Conservation (phyloP, 129 eudicot genomes). For the Lonicera japonica region DNA sequence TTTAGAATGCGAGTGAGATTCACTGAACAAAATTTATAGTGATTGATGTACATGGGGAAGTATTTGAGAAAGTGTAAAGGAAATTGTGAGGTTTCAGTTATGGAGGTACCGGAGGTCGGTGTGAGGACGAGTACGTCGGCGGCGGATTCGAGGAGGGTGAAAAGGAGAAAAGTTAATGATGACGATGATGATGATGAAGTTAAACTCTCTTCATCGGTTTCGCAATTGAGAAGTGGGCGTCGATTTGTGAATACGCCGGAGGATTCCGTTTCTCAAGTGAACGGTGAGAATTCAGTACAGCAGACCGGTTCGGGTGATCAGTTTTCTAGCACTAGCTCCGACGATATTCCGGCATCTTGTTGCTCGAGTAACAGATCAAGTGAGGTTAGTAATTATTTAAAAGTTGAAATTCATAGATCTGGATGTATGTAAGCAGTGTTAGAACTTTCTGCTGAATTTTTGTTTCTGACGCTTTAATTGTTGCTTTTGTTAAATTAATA, state of each 20-base stretch:
- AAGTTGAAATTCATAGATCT: constrained; percentile 44
- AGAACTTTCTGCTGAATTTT: background rate
- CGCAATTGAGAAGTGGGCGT: constrained; percentile 19
- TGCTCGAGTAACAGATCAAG: constrained; percentile 46
- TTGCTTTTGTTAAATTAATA: background rate
- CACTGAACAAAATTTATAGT: background rate
- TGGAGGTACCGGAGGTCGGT: constrained; percentile 10
- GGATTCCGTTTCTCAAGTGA: constrained; percentile 18
- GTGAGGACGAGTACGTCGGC: constrained; percentile 13
- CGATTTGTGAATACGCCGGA: constrained; percentile 11
- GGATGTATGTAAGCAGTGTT: constrained; percentile 29
- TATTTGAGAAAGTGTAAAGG: constrained; percentile 19
- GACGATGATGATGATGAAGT: constrained; percentile 38
- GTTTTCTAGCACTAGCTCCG: constrained; percentile 20
- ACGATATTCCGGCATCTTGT: constrained; percentile 35
- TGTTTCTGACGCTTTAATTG: background rate
- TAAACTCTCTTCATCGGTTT: constrained; percentile 28
- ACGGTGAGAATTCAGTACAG: constrained; percentile 5
- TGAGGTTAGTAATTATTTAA: constrained; percentile 11
- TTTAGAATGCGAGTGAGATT: background rate
- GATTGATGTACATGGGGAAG: constrained; percentile 18
- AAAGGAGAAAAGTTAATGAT: constrained; percentile 36
- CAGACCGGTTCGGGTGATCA: background rate
- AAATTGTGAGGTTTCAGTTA: constrained; percentile 2
- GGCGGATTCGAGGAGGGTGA: constrained; percentile 17